Percentiles rank a stretch among this genome's conserved stretches.
phyloP scores from a whole-genome alignment of 1,139 yeast genomes.

The Casaregolazyma lundiana region DNA sequence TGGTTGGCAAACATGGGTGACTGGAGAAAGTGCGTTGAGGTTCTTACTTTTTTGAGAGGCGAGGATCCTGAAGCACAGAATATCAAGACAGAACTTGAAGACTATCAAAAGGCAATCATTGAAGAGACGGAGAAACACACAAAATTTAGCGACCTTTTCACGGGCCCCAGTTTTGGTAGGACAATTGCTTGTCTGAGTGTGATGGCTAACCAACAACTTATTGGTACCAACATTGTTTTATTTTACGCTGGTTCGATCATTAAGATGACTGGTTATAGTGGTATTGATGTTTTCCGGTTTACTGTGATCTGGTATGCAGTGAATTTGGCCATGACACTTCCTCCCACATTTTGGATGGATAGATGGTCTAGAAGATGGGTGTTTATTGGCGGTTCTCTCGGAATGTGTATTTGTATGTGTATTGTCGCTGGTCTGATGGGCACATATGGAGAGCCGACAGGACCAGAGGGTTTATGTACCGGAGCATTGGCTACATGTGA shows the following conservation, averaged over 20 bases:
- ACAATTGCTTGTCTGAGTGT: background rate
- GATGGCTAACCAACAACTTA: background rate
- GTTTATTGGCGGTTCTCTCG: constrained; percentile 43
- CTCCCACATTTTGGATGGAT: background rate
- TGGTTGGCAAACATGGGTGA: constrained; percentile 52
- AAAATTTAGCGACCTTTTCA: background rate
- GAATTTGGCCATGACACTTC: background rate
- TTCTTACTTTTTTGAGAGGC: constrained; percentile 38
- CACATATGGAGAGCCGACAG: background rate
- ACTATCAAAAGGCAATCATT: background rate
- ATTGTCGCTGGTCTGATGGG: constrained; percentile 21
- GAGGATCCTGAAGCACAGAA: background rate
- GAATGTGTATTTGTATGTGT: constrained; percentile 37
- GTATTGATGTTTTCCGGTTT: background rate
- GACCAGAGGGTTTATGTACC: background rate
- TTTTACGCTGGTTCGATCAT: background rate
- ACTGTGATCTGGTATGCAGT: background rate
- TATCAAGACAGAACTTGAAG: background rate
- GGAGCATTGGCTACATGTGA: background rate
- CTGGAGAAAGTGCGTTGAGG: constrained; percentile 52
- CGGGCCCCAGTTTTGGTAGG: background rate
- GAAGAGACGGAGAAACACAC: background rate
- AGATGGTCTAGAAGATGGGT: background rate
- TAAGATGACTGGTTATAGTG: background rate
- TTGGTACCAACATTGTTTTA: background rate